These are phyloP conservation scores for Trichoderma oligosporum DNA, from an alignment of 2,329 filamentous ascomycete genomes.

Conservation along the genomic window DNA sequence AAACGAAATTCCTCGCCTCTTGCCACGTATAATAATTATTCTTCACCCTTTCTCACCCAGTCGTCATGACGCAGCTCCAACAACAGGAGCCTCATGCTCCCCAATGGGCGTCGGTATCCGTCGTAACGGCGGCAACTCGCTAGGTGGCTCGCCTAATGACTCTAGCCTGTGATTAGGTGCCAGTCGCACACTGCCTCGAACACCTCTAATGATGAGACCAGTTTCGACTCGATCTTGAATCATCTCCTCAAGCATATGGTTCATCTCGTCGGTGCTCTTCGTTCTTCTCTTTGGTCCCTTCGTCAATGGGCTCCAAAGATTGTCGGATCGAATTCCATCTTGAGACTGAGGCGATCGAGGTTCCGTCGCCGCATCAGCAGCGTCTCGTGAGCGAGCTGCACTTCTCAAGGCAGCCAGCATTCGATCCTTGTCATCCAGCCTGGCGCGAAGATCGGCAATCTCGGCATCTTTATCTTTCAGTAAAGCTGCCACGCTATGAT, in stretches of 20 bases:
- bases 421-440: slow-evolving; percentile 89
- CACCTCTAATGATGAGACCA: slow-evolving; percentile 65
- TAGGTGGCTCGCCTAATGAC: slow-evolving; percentile 32
- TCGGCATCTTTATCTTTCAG: slow-evolving; percentile 88
- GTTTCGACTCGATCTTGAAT: slow-evolving; percentile 81
- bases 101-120: slow-evolving; percentile 35
- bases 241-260: slow-evolving; percentile 91
- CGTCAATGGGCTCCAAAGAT: slow-evolving; percentile 25
- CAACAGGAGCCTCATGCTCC: background rate
- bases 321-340: slow-evolving; percentile 17
- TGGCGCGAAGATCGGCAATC: slow-evolving; percentile 83
- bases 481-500: slow-evolving; percentile 67
- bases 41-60: background rate
- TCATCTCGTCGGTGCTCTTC: slow-evolving; percentile 86
- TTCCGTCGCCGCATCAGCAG: slow-evolving; percentile 57
- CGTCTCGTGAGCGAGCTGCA: slow-evolving; percentile 80
- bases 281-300: slow-evolving; percentile 48
- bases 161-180: slow-evolving; percentile 44
- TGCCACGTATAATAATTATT: background rate
- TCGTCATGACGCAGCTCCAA: slow-evolving; percentile 5
- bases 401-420: slow-evolving; percentile 86
- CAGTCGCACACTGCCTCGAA: slow-evolving; percentile 63
- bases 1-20: background rate
- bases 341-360: slow-evolving; percentile 30
- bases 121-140: slow-evolving; percentile 39